These are phyloP conservation scores for Rhodomyrtus tomentosa DNA, from an alignment of 345 rosid genomes.

Conservation along the genomic window DNA sequence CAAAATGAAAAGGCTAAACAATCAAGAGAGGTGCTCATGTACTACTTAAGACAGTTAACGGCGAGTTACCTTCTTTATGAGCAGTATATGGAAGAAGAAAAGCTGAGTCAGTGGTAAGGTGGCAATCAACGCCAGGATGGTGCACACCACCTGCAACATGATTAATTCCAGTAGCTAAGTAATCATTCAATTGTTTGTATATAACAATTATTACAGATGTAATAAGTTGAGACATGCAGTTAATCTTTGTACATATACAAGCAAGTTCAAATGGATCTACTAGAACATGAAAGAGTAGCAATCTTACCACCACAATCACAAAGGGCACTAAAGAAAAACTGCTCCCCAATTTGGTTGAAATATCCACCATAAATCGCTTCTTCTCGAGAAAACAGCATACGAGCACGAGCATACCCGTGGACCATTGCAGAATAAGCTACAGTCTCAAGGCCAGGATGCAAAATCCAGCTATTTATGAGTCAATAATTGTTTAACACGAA, in stretches of 20 bases:
- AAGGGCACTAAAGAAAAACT: conserved; percentile 89
- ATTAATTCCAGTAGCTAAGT: background rate
- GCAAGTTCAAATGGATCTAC: background rate
- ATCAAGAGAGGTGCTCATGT: background rate
- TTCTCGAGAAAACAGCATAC: conserved; percentile 69
- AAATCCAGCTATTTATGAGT: conserved; percentile 35
- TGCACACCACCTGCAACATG: conserved; percentile 60
- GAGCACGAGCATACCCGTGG: conserved; percentile 75
- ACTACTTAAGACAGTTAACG: background rate
- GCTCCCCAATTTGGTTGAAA: conserved; percentile 84
- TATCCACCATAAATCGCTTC: conserved; percentile 53
- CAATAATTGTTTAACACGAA: conserved; percentile 33
- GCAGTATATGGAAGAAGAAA: conserved; percentile 93
- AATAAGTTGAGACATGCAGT: background rate
- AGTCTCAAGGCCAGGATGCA: conserved; percentile 51
- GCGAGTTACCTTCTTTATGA: conserved; percentile 63
- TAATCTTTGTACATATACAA: background rate
- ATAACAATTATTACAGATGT: background rate
- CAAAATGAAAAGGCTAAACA: background rate
- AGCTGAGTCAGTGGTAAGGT: conserved; percentile 92
- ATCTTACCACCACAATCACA: conserved; percentile 81
- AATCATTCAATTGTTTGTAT: background rate
- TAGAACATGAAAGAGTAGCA: background rate
- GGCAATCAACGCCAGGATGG: conserved; percentile 88
- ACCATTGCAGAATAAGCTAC: conserved; percentile 98